Evolutionary conservation across 73 alveolate species (phyloP), one percentile per base, ranked within the genome.

Genomic region (Effrenium voratum): DNA sequence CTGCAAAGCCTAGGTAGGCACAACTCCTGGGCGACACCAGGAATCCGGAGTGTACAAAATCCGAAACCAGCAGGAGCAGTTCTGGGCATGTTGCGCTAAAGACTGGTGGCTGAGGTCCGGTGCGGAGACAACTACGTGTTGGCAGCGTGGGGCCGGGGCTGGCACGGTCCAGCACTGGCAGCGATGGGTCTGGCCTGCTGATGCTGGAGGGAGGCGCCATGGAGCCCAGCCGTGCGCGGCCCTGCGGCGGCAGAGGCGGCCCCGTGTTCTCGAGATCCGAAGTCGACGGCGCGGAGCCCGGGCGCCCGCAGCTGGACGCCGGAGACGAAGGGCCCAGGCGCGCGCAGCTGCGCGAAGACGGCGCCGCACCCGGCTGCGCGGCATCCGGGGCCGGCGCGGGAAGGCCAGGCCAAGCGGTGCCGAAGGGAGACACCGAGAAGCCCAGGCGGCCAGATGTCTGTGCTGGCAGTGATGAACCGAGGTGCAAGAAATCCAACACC

Each of bases 401-500:
- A 13, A 46, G 38, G 55, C 60, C 88, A 0, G 36, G 60, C 38
- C 88, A 13, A 15, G 41, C 38, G 3, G 19, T 77, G 10, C 66
- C 88, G 88, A 26, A 77, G 24, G 63, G 44, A 16, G 24, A 60
- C 66, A 77, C 26, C 15, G 60, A 41, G 41, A 43, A 28, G 59
- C 63, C 88, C 16, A 43, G 38, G 13, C 26, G 38, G 8, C 60
- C n/a, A 43, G 40, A 26, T 16, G 55, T 77, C 19, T 30, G 88
- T 38, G 24, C 5, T 0, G 60, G 41, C 60, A 46, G 60, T 30
- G 60, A 22, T 34, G 24, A 46, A 26, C 88, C 88, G 8, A 19
- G 88, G 63, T 77, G 88, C 5, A 77, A 24, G 26, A 43, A 77
- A 60, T 70, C 82, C 82, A n/a, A 70, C 34, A 46, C 82, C 45